phyloP scores from a whole-genome alignment of 2,329 filamentous ascomycete genomes.

The Fusarium lyarnte region DNA sequence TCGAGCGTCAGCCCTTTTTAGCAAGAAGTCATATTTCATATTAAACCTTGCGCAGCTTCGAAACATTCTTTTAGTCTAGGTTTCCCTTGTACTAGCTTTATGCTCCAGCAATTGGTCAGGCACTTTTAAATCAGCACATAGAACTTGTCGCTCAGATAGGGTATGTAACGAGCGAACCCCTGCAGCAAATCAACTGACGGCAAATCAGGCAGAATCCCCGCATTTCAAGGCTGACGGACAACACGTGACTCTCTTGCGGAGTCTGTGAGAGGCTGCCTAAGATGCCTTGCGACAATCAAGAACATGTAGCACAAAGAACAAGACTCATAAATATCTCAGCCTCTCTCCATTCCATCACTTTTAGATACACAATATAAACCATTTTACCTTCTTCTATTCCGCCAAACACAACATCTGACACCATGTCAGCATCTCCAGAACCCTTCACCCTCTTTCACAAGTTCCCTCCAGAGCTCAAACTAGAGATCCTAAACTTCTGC shows the following conservation, averaged over 20 bases:
- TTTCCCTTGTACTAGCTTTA: no score
- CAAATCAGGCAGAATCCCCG: background rate
- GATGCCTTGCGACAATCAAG: background rate
- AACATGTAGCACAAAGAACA: background rate
- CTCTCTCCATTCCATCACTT: background rate
- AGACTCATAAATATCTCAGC: background rate
- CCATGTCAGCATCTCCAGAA: background rate
- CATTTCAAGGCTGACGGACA: background rate
- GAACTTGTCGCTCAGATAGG: background rate
- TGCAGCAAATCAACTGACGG: background rate
- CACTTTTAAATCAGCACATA: no score
- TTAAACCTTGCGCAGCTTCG: no score
- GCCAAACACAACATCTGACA: background rate
- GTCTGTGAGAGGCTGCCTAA: background rate
- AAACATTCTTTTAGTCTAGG: no score
- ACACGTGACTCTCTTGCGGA: background rate
- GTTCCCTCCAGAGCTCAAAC: conserved; percentile 9
- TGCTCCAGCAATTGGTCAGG: no score
- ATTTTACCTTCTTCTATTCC: background rate
- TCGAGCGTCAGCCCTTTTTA: no score
- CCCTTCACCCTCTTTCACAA: background rate
- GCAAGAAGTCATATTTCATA: no score
- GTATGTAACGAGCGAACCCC: background rate
- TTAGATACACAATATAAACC: background rate
- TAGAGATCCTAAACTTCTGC: background rate